Evolutionary conservation across 352 stramenopile genomes (phyloP).

Genomic region (Thraustochytrium sp.): DNA sequence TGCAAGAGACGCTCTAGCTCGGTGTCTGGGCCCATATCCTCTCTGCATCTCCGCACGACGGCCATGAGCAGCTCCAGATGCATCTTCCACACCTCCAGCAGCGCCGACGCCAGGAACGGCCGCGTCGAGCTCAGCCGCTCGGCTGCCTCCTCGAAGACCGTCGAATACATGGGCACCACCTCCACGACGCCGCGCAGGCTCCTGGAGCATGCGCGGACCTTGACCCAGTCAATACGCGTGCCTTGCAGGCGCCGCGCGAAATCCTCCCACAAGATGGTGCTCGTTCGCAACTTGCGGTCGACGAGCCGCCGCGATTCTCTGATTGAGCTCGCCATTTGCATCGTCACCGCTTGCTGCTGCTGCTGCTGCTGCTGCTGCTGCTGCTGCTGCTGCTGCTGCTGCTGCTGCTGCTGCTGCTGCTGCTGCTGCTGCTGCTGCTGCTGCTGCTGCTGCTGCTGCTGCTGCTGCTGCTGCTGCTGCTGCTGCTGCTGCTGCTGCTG

Average conservation of each 20-base stretch:
- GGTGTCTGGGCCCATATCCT: background rate
- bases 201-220: background rate
- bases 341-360: background rate
- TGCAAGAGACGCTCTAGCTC: background rate
- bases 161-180: constrained; percentile 4
- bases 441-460: no score
- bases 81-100: constrained; percentile 8
- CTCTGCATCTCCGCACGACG: background rate
- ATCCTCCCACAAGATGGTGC: background rate
- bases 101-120: background rate
- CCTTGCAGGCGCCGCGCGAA: background rate
- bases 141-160: background rate
- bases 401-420: no score
- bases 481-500: no score
- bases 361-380: no score
- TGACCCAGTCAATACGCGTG: background rate
- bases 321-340: background rate
- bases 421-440: no score
- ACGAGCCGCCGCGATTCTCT: background rate
- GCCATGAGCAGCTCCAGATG: constrained; percentile 3
- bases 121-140: background rate
- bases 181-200: background rate
- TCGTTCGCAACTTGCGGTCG: background rate
- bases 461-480: no score
- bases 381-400: no score